Evolutionary conservation across 2,329 filamentous ascomycete species (phyloP).

Genomic region (Acrodontium crateriforme): DNA sequence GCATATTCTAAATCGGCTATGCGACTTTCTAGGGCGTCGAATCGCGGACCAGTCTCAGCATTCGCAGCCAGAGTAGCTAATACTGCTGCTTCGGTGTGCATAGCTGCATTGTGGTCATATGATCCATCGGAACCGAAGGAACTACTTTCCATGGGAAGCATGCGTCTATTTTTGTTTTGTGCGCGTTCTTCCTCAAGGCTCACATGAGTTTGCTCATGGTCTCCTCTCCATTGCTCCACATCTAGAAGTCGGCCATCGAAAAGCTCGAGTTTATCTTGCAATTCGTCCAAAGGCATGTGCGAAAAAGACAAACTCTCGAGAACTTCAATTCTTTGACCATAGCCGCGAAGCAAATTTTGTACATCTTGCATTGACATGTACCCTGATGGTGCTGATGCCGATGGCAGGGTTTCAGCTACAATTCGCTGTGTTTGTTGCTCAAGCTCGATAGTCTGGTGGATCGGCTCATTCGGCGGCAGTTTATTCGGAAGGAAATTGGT

Average conservation of each 20-base stretch:
- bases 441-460: neutral
- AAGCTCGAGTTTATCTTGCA: slow-evolving; percentile 53
- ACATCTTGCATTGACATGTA: slow-evolving; percentile 28
- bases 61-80: slow-evolving; percentile 20
- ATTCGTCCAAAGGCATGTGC: slow-evolving; percentile 51
- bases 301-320: slow-evolving; percentile 60
- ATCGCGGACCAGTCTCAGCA: slow-evolving; percentile 28
- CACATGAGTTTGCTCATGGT: slow-evolving; percentile 13
- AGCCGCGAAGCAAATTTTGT: slow-evolving; percentile 35
- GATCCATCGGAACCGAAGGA: slow-evolving; percentile 29
- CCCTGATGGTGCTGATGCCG: slow-evolving; percentile 3
- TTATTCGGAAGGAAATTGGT: neutral
- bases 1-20: slow-evolving; percentile 42
- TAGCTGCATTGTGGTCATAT: slow-evolving; percentile 21
- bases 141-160: slow-evolving; percentile 19
- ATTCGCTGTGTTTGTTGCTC: slow-evolving; percentile 3
- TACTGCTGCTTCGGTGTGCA: slow-evolving; percentile 21
- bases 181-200: slow-evolving; percentile 16
- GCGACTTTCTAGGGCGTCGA: slow-evolving; percentile 35
- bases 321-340: slow-evolving; percentile 48
- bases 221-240: slow-evolving; percentile 41
- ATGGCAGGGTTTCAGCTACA: neutral
- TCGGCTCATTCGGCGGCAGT: neutral
- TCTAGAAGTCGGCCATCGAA: slow-evolving; percentile 55
- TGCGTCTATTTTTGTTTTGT: slow-evolving; percentile 19